These are phyloP conservation scores for Microbotryum silenes-acaulis DNA, from an alignment of 1,284 basidiomycete species.

Conservation along the genomic window DNA sequence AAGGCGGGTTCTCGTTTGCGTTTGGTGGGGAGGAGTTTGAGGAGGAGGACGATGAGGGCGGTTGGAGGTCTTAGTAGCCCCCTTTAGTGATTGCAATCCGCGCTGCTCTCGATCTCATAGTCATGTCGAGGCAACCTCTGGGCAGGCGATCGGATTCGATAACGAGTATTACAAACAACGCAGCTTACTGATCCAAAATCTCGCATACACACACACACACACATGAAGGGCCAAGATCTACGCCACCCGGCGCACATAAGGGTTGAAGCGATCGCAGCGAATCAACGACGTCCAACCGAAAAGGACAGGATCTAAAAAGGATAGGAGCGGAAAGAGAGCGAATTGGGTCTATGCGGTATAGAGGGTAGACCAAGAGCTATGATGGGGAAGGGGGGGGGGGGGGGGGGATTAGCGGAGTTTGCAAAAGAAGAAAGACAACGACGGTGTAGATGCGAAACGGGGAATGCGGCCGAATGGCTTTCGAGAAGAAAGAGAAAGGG, in stretches of 20 bases:
- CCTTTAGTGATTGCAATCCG: no score
- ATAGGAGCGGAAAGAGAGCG: not conserved
- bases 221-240: not conserved
- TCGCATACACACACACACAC: no score
- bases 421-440: not conserved
- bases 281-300: not conserved
- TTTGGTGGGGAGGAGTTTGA: not conserved
- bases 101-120: no score
- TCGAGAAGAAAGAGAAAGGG: not conserved
- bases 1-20: slow-evolving; percentile 12
- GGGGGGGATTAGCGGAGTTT: not conserved
- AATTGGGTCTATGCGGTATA: not conserved
- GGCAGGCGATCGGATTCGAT: not conserved
- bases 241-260: no score
- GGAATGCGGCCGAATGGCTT: not conserved
- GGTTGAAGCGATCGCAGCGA: not conserved
- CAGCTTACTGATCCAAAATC: not conserved
- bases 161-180: not conserved
- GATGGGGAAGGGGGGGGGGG: no score
- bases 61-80: not conserved
- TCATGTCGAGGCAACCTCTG: no score
- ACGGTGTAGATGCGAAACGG: not conserved
- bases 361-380: not conserved
- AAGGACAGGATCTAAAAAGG: not conserved
- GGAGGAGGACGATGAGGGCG: not conserved